Base-by-base conservation (phyloP, 805 yeast genomes). In the Clavispora vitiphila region DNA sequence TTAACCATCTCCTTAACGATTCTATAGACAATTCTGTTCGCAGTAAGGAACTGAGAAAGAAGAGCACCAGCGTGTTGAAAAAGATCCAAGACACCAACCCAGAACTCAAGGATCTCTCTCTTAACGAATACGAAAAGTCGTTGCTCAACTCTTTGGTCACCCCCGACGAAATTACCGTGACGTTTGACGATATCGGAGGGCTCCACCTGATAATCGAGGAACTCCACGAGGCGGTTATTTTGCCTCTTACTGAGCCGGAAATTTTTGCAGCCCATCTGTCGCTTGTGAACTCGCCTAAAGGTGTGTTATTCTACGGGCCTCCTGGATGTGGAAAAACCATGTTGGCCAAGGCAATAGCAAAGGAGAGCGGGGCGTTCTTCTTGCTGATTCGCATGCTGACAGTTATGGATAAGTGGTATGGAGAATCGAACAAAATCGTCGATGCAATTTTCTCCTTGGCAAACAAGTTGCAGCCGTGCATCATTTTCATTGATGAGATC, bases 261-360 rank as follows among this genome's bases (percentile, higher is more conserved):
- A 64, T 88, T 31, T 89, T 85, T 58, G 68, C 78, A 10, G 80
- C 78, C 40, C 86, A 83, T 50, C 80, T 87, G 40, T 48, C 65
- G 16, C 70, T 91, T 40, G 68, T 91, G 20, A 87, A 85, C 56
- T 91, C 96, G 1, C 99, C 99, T 2, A 89, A 87, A 56, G 99
- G 99, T 31, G 97, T 91, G 3, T 66, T 91, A 26, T 72, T 90
- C 37, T 82, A 87, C 57, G 98, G 98, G 0, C 97, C 98, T 3
- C 98, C 98, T 0, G 98, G 98, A 0, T 91, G 97, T 62, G 98
- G 98, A 41, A 91, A 91, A 64, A 91, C 98, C 3, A 87, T 91
- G 96, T 70, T 91, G 53, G 98, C 97, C 8, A 91, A 90, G 62
- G 97, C 97, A 0, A 74, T 91, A 29, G 98, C 98, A 1, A 76